phyloP scores from a whole-genome alignment of 495 filamentous ascomycete species.

The Mycothermus thermophilus region DNA sequence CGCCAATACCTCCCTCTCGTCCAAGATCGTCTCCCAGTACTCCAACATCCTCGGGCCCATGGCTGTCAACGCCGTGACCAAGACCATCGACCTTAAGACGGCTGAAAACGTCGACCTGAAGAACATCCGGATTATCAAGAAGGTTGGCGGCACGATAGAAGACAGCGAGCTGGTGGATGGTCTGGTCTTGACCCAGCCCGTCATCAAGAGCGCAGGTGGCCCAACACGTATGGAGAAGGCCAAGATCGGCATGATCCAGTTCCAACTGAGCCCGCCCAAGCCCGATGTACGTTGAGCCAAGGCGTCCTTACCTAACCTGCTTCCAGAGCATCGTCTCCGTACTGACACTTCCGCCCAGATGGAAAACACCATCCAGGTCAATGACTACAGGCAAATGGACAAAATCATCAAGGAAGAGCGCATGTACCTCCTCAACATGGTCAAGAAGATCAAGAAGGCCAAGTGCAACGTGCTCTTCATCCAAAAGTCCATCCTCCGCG shows the following conservation, averaged over 20 bases:
- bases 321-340: neutral
- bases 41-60: constrained; percentile 85
- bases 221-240: constrained; percentile 94
- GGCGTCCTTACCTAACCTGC: too few relatives aligned
- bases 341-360: constrained; percentile 41
- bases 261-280: constrained; percentile 95
- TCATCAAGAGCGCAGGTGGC: constrained; percentile 86
- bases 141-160: constrained; percentile 94
- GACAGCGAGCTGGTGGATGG: constrained; percentile 97
- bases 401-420: constrained; percentile 99
- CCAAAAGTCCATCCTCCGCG: constrained; percentile 94
- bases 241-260: constrained; percentile 91
- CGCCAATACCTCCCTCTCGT: constrained; percentile 91
- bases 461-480: constrained; percentile 98
- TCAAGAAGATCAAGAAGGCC: constrained; percentile 99
- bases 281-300: constrained; percentile 61
- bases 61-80: constrained; percentile 90
- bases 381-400: constrained; percentile 99
- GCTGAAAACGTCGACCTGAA: constrained; percentile 93
- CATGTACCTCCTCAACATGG: constrained; percentile 93
- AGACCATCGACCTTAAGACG: constrained; percentile 86
- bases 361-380: constrained; percentile 98
- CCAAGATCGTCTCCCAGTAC: constrained; percentile 96
- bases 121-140: constrained; percentile 95
- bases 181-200: constrained; percentile 78